Evolutionary conservation across 441 rosid species (phyloP).

Genomic region (Populus tomentosa): DNA sequence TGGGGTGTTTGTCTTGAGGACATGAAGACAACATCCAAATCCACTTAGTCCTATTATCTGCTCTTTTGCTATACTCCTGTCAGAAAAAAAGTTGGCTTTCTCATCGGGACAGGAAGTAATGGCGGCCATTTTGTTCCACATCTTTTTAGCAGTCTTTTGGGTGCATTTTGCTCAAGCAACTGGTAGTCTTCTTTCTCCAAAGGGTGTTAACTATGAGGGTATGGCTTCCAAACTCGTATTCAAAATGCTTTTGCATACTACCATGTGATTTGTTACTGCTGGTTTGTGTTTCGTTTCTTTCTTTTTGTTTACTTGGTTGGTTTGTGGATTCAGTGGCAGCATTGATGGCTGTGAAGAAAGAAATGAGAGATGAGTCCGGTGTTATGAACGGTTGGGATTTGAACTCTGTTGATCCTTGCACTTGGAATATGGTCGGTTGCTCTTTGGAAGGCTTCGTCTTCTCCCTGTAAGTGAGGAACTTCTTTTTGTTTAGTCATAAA

Average conservation of each 20-base stretch:
- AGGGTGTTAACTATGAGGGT: conserved; percentile 95
- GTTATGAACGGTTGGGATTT: conserved; percentile 90
- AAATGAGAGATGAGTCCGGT: conserved; percentile 52
- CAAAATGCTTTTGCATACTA: background rate
- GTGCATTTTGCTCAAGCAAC: conserved; percentile 34
- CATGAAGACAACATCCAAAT: background rate
- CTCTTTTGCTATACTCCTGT: background rate
- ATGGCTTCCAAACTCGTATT: background rate
- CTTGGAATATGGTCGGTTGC: conserved; percentile 96
- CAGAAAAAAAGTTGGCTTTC: background rate
- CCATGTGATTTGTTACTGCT: background rate
- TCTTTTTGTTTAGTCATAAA: background rate
- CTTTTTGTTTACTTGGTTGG: background rate
- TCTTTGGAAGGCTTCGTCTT: conserved; percentile 69
- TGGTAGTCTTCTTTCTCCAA: conserved; percentile 81
- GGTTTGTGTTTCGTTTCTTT: background rate
- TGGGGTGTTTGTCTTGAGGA: background rate
- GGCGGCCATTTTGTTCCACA: conserved; percentile 14
- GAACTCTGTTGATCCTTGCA: conserved; percentile 95
- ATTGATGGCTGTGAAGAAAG: conserved; percentile 77
- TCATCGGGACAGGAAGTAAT: conserved; percentile 4
- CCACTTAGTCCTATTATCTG: background rate
- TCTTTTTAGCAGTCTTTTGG: conserved; percentile 23
- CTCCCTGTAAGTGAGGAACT: conserved; percentile 57
- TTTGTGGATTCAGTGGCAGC: conserved; percentile 56